Percentiles rank a stretch among this genome's conserved stretches.
These are phyloP conservation scores for Amanita thiersii DNA, from an alignment of 768 basidiomycete species.

Conservation along the genomic window DNA sequence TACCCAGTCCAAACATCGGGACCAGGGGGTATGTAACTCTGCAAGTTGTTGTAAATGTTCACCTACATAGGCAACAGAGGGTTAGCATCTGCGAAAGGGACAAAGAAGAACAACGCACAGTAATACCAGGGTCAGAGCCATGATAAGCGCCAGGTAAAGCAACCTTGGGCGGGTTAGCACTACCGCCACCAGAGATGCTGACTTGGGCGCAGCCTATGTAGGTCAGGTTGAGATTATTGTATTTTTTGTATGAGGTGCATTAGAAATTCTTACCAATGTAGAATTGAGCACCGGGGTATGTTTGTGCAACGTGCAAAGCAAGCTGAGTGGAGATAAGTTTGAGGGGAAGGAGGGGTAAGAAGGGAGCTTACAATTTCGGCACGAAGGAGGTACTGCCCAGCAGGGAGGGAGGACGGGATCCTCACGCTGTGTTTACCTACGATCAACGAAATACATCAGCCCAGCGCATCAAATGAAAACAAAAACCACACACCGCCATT, in stretches of 20 bases:
- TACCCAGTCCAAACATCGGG: constrained; percentile 31
- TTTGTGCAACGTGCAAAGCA: constrained; percentile 28
- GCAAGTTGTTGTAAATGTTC: constrained; percentile 51
- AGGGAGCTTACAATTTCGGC: constrained; percentile 36
- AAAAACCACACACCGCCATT: constrained; percentile 23
- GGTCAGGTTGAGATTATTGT: neutral
- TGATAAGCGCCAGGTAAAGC: constrained; percentile 41
- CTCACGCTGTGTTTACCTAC: constrained; percentile 34
- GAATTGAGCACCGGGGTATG: constrained; percentile 43
- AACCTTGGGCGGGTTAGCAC: constrained; percentile 38
- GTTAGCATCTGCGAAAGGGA: neutral
- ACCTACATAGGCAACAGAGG: constrained; percentile 17
- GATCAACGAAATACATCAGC: too few relatives aligned
- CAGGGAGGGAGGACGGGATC: constrained; percentile 38
- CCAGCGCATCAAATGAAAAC: too few relatives aligned
- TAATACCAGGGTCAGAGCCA: constrained; percentile 40
- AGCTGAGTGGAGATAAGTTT: constrained; percentile 13
- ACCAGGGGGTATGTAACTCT: constrained; percentile 39
- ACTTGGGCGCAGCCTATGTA: constrained; percentile 42
- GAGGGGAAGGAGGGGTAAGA: constrained; percentile 2
- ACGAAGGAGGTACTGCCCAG: constrained; percentile 42
- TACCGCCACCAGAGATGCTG: constrained; percentile 35
- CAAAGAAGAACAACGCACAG: constrained; percentile 18
- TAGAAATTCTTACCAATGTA: constrained; percentile 32
- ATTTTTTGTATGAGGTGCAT: neutral